Evolutionary conservation across 75 land plant genomes (phyloP).

Genomic region (Ceratopteris richardii): DNA sequence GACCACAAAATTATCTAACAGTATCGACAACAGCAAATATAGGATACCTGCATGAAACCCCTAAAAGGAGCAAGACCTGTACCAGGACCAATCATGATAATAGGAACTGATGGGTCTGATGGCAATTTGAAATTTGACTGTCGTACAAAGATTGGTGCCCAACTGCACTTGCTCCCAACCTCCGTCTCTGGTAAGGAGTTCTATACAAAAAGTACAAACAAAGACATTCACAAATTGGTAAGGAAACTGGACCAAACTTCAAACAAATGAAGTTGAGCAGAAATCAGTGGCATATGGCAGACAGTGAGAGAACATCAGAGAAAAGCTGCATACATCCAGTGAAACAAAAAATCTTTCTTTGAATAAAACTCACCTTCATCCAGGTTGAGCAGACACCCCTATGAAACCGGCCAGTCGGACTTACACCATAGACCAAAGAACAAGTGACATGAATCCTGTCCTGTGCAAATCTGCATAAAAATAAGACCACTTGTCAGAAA

Average conservation of each 20-base stretch:
- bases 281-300: too few species aligned
- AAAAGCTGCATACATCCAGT: too few species aligned
- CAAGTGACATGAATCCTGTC: conserved; percentile 36
- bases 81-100: conserved; percentile 56
- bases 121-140: conserved; percentile 50
- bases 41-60: conserved; percentile 41
- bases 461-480: conserved; percentile 15
- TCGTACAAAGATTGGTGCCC: conserved; percentile 46
- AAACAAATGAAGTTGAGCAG: neutral
- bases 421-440: conserved; percentile 31
- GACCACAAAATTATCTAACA: neutral
- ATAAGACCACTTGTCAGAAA: too few species aligned
- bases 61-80: conserved; percentile 55
- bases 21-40: too few species aligned
- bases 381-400: conserved; percentile 46
- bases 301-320: too few species aligned
- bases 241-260: neutral
- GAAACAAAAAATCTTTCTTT: too few species aligned
- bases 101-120: conserved; percentile 26
- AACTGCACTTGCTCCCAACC: conserved; percentile 10
- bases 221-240: neutral
- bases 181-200: conserved; percentile 3
- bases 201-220: neutral
- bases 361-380: conserved; percentile 38
- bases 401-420: conserved; percentile 42